Evolutionary conservation across 352 stramenopile genomes (phyloP), one percentile per base, ranked within the genome.

Genomic region (Detonula confervacea): DNA sequence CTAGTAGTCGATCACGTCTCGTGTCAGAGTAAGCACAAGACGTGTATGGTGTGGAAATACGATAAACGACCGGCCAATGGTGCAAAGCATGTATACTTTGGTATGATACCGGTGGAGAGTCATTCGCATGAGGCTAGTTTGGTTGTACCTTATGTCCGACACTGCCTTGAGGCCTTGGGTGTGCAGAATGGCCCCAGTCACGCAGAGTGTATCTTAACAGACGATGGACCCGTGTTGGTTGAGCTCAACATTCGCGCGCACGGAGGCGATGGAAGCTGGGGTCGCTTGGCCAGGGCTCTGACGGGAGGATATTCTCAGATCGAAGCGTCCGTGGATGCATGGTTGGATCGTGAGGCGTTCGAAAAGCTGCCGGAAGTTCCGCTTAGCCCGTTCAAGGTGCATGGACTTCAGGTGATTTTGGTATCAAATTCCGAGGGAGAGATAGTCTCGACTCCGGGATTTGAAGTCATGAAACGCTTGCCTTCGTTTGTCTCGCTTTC

Each of bases 201-300:
- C n/a, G n/a, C n/a, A n/a, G n/a, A n/a, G n/a, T n/a, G n/a, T n/a
- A n/a, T n/a, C n/a, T n/a, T n/a, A n/a, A n/a, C n/a, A n/a, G n/a
- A n/a, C n/a, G n/a, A n/a, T n/a, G n/a, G n/a, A n/a, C n/a, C n/a
- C n/a, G n/a, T n/a, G n/a, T n/a, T n/a, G n/a, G 52, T 98, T 42
- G 96, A 98, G 73, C 94, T 98, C 27, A 96, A 95, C 27, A 93
- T 95, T 24, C 94, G 96, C 8, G 97, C 93, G 83, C 95, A 98
- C 77, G 96, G 96, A 20, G 96, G 95, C 4, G 95, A 98, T 86
- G 96, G 95, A 56, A 95, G 87, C 16, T 97, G 95, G 95, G 87
- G 95, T 29, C 91, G 92, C 0, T 95, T 98, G 39, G 91, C 94
- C 35, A 25, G 25, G 9, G 68, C 63, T 24, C 51, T 87, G 9